These are phyloP conservation scores for Rhododendron ferrugineum DNA, from an alignment of 148 eudicot species.

Conservation along the genomic window DNA sequence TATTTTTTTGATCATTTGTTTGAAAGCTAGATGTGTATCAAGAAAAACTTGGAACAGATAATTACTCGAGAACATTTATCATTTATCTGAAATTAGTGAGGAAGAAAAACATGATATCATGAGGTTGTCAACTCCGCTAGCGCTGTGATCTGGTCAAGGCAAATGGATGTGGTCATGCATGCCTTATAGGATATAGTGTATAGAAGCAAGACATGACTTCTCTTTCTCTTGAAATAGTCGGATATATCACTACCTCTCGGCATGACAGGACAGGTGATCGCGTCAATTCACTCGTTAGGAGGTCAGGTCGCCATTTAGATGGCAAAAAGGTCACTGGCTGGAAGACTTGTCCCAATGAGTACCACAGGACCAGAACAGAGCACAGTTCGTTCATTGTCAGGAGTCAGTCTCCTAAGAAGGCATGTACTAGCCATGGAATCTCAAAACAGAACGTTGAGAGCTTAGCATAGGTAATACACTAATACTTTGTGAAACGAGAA, in stretches of 20 bases:
- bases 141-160: not conserved
- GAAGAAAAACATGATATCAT: not conserved
- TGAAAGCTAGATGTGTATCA: not conserved
- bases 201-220: not conserved
- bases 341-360: not conserved
- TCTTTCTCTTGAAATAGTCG: not conserved
- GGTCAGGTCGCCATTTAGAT: not conserved
- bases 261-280: not conserved
- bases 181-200: not conserved
- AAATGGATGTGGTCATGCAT: not conserved
- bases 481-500: not conserved
- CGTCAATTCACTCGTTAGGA: not conserved
- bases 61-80: too few species aligned
- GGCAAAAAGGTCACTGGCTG: not conserved
- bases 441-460: not conserved
- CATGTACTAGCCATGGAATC: not conserved
- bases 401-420: not conserved
- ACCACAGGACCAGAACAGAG: not conserved
- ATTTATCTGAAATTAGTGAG: not conserved
- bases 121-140: not conserved
- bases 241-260: not conserved
- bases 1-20: not conserved
- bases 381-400: not conserved
- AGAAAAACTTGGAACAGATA: not conserved
- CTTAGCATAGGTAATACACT: not conserved